Conservation (phyloP, 2,329 filamentous ascomycete genomes). For the Exophiala viscosa region DNA sequence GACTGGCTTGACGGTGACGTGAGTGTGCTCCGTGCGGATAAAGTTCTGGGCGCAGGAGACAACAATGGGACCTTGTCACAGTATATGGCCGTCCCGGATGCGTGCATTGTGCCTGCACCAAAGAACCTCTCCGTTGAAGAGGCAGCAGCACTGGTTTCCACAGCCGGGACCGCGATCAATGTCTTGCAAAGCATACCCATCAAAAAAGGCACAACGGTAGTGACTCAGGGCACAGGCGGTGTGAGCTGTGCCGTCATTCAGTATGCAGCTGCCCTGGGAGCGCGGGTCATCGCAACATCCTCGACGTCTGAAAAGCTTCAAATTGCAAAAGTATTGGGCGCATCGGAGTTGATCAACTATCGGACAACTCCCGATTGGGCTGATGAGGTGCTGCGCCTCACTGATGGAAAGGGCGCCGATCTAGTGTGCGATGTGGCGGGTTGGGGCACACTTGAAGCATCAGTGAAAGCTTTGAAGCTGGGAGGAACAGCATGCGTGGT, state of each 20-base stretch:
- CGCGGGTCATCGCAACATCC: constrained; percentile 48
- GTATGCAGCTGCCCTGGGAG: constrained; percentile 47
- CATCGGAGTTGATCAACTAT: constrained; percentile 49
- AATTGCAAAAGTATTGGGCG: constrained; percentile 38
- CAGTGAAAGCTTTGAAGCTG: constrained; percentile 1
- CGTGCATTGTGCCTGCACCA: neutral
- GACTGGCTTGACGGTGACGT: constrained; percentile 2
- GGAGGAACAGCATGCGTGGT: constrained; percentile 2
- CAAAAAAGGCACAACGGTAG: neutral
- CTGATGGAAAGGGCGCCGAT: constrained; percentile 43
- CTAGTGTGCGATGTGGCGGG: constrained; percentile 42
- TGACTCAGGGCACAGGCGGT: constrained; percentile 43
- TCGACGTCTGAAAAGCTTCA: constrained; percentile 49
- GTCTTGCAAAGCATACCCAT: constrained; percentile 2
- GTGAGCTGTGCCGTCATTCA: constrained; percentile 45
- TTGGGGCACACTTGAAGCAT: constrained; percentile 35
- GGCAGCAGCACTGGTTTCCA: constrained; percentile 2
- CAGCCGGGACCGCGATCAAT: constrained; percentile 3
- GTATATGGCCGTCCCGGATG: constrained; percentile 1
- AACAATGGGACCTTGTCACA: neutral
- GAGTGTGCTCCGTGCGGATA: neutral
- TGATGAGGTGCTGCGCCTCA: constrained; percentile 43
- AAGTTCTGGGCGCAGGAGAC: constrained; percentile 1
- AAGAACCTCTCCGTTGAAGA: constrained; percentile 5
- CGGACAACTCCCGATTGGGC: constrained; percentile 44